Base-by-base conservation (phyloP, 2,329 filamentous ascomycete genomes). In the Purpureocillium takamizusanense region DNA sequence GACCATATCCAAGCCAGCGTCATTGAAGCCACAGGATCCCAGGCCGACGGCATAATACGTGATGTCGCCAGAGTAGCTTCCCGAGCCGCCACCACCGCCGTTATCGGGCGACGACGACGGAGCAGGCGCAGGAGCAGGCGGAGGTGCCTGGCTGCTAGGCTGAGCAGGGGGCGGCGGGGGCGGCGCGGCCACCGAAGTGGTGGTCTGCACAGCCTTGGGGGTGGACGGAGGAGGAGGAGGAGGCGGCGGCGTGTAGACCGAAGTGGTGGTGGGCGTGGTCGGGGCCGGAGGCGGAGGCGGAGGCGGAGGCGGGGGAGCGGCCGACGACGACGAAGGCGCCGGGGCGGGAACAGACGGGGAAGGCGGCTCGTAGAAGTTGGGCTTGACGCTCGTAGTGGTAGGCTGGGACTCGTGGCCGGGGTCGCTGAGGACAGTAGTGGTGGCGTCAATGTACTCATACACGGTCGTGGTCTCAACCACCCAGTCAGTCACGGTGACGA, bases 21-120 rank as follows among this genome's bases (percentile, higher is more conserved):
- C 79, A 47, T 77, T 72, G 29, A 57, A 59, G 38, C 84, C 85
- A 54, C 86, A 92, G 16, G 81, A 62, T 42, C 82, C 81, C 8
- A 83, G 55, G 31, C 81, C 86, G 35, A 82, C 66, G 31, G 69
- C 63, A 65, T 85, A 94, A 69, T 76, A 89, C 42, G 86, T 92
- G 48, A 86, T 70, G 36, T 88, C 74, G 44, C 85, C 86, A 1
- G 55, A 53, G 63, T 61, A 59, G 49, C 47, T 42, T 36, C 52
- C 51, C 39, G 48, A 33, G 51, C 49, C 39, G 44, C 41, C 34
- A 41, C 42, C 31, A 32, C 46, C 36, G 13, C 37, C 15, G 25
- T 16, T 33, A 27, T 15, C 35, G 10, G 31, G 40, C 33, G 34
- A 41, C 36, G 38, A 34, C 8, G 35, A 39, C 25, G 44, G 37